phyloP scores from a whole-genome alignment of 805 yeast genomes.

The Debaryomyces tyrocola region DNA sequence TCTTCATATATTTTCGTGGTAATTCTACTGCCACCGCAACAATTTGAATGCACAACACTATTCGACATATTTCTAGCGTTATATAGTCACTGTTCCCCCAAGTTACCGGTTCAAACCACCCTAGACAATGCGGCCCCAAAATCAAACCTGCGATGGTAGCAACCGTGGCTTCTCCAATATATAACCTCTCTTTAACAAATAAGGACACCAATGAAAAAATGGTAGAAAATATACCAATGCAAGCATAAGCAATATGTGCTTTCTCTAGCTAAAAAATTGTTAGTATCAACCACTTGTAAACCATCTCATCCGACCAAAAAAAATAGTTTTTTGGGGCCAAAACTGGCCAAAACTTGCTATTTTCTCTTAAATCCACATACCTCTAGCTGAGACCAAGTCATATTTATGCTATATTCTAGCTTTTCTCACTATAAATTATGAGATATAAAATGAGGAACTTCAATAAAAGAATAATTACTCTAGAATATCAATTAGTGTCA shows the following conservation, averaged over 20 bases:
- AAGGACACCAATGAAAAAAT: slow-evolving; percentile 79
- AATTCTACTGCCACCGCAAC: slow-evolving; percentile 94
- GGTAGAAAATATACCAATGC: slow-evolving; percentile 79
- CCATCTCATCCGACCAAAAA: neutral
- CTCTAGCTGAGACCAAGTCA: slow-evolving; percentile 36
- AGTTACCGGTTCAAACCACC: slow-evolving; percentile 77
- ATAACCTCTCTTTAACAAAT: slow-evolving; percentile 77
- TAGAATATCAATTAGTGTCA: no score
- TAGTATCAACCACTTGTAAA: neutral
- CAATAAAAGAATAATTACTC: no score
- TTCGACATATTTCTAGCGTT: slow-evolving; percentile 79
- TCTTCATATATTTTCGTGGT: slow-evolving; percentile 84
- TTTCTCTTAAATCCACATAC: slow-evolving; percentile 19
- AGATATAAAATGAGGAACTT: no score
- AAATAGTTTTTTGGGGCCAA: neutral
- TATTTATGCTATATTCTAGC: slow-evolving; percentile 1
- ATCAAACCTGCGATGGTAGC: slow-evolving; percentile 84
- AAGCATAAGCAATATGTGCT: slow-evolving; percentile 86
- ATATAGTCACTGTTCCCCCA: slow-evolving; percentile 88
- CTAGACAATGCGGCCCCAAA: slow-evolving; percentile 81
- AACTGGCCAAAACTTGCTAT: no score
- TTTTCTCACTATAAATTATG: no score
- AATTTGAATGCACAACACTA: slow-evolving; percentile 82
- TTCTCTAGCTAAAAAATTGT: slow-evolving; percentile 40
- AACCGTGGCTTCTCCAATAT: slow-evolving; percentile 89